Evolutionary conservation across 345 rosid species (phyloP), one percentile per base, ranked within the genome.

Genomic region (Trapa bicornis): DNA sequence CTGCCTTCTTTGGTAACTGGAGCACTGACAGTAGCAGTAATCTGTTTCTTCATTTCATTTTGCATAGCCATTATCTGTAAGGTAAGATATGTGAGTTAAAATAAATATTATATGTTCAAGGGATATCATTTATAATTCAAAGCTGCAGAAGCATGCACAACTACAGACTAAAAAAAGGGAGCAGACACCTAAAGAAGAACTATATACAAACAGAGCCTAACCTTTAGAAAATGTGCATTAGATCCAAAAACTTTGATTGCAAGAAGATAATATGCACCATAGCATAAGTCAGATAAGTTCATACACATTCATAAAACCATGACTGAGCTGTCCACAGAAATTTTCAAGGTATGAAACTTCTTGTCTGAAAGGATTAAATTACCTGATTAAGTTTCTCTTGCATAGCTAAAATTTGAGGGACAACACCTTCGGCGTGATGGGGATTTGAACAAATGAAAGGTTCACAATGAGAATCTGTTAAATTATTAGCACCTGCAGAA

Each of bases 371-470:
- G 11, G 29, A 41, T 36, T 45, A 29, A 17, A 67, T 82, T 64
- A 92, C 98, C 97, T 92, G 97, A 85, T 84, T 83, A 72, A 92
- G 79, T 65, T 67, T 81, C 68, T 85, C 83, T 73, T 85, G 92
- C 89, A 87, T 78, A 4, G 89, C 80, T 66, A 69, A 37, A 58
- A 86, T 52, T 56, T 84, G 97, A 65, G 91, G 80, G 38, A 77
- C 41, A 48, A 75, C 61, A 70, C 80, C 75, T 68, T 78, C 84
- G 29, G 74, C 41, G 22, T 80, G 66, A 13, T 73, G 81, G 37
- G 68, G 74, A 79, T 69, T 72, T 54, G 82, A 76, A 72, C 71
- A 78, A 37, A 68, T 80, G 67, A 70, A 72, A 42, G 73, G 81
- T 69, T 85, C 91, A 61, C 42, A 71, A 74, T 70, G 79, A 61